Evolutionary conservation across 768 basidiomycete genomes (phyloP), one percentile per base, ranked within the genome.

Genomic region (Mycena olivaceomarginata): DNA sequence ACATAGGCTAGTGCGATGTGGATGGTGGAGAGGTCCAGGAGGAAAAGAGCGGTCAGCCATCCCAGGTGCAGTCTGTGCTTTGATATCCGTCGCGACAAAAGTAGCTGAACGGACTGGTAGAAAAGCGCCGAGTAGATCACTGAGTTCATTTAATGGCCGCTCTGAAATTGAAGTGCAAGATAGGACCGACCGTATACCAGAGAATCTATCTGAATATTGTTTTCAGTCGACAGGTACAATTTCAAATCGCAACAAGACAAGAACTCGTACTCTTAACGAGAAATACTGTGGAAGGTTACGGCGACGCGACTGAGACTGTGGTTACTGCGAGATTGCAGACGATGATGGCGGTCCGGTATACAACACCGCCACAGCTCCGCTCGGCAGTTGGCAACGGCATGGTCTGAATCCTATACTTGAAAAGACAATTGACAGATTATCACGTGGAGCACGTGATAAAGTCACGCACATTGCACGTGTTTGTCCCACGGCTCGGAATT

Each of bases 61-160:
- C n/a, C 68, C 16, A 70, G 51, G 31, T 75, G 53, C 7, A 31
- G 48, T 46, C 59, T 64, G 45, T 70, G 46, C 15, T 75, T 22
- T 1, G 62, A 51, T 37, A 1, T 31, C 25, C 53, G 60, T 1
- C 43, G 62, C 0, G 62, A 37, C 18, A n/a, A 57, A 6, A 75
- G 53, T 7, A 75, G 43, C 4, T 75, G 39, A 1, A 75, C 56
- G 12, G 74, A 41, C 25, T 60, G 72, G 56, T 13, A 67, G 65
- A 74, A 74, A 51, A 74, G 72, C 8, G 60, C 65, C 18, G 72
- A 40, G 20, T 75, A 75, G 3, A 75, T 46, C 16, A 68, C 74
- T 75, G 66, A 2, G 25, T 11, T 40, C 18, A 63, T 40, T 60
- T 20, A 63, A 40, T 15, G 60, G 10, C 9, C 2, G 5, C 39